These are phyloP conservation scores for Euphorbia celastroides DNA, from an alignment of 441 rosid genomes.

Conservation along the genomic window DNA sequence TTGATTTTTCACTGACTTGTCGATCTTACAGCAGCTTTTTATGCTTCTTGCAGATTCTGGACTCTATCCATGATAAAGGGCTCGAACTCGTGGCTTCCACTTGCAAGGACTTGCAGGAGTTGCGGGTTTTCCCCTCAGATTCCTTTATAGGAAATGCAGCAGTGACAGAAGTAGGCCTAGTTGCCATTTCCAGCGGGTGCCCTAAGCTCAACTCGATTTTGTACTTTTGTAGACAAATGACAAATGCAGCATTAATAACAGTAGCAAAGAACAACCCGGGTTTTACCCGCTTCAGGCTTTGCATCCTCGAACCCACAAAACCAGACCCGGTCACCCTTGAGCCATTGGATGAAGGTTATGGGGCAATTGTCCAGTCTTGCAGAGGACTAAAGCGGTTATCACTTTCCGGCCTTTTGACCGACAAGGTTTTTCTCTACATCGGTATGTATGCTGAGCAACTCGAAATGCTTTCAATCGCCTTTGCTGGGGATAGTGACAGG, in stretches of 20 bases:
- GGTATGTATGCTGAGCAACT: constrained; percentile 74
- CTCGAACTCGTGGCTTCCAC: constrained; percentile 67
- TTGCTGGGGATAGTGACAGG: constrained; percentile 75
- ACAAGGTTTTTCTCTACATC: constrained; percentile 67
- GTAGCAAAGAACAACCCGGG: constrained; percentile 79
- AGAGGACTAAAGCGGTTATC: constrained; percentile 65
- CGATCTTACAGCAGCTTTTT: background rate
- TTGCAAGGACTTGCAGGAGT: constrained; percentile 81
- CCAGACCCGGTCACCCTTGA: constrained; percentile 61
- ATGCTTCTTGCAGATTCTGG: constrained; percentile 63
- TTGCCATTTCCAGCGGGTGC: constrained; percentile 78
- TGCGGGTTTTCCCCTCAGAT: constrained; percentile 88
- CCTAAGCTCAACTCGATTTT: constrained; percentile 77
- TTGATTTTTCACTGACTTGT: background rate
- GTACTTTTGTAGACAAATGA: constrained; percentile 93
- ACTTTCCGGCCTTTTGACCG: constrained; percentile 72
- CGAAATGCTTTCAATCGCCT: constrained; percentile 93
- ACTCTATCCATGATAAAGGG: constrained; percentile 86
- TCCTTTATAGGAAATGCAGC: constrained; percentile 48
- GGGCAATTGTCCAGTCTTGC: constrained; percentile 82
- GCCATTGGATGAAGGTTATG: constrained; percentile 92
- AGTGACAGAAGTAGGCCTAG: constrained; percentile 86
- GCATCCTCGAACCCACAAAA: constrained; percentile 74
- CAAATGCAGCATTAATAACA: constrained; percentile 80
- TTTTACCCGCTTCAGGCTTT: constrained; percentile 70